phyloP scores from a whole-genome alignment of 2,329 filamentous ascomycete species.

The Thielaviopsis punctulata region DNA sequence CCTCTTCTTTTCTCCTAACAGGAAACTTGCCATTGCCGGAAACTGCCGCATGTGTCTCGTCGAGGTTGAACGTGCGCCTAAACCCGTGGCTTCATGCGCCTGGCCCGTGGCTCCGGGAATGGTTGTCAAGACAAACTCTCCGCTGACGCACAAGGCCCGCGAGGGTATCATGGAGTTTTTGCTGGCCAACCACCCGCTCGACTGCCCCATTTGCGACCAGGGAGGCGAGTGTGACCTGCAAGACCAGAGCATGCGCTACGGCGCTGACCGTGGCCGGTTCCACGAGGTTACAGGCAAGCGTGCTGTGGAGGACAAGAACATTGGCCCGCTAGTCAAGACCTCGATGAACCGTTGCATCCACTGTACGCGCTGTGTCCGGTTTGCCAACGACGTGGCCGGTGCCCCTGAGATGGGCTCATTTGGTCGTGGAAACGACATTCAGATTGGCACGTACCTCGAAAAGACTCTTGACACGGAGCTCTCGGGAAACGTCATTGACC shows the following conservation, averaged over 20 bases:
- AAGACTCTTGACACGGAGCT: conserved; percentile 84
- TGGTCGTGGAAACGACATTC: conserved; percentile 89
- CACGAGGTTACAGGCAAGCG: conserved; percentile 93
- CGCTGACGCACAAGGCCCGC: conserved; percentile 88
- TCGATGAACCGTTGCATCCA: conserved; percentile 99
- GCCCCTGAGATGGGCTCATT: conserved; percentile 88
- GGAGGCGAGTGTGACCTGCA: conserved; percentile 98
- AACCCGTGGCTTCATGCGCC: conserved; percentile 94
- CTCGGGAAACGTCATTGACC: conserved; percentile 93
- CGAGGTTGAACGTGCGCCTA: conserved; percentile 89
- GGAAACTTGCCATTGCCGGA: conserved; percentile 96
- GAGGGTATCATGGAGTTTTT: conserved; percentile 99
- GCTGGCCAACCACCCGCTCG: conserved; percentile 85
- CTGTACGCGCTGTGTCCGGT: conserved; percentile 93
- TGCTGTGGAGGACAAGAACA: conserved; percentile 98
- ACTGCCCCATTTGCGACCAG: conserved; percentile 96
- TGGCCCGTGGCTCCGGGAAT: conserved; percentile 98
- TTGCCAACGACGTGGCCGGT: conserved; percentile 92
- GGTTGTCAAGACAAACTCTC: conserved; percentile 97
- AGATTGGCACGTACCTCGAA: conserved; percentile 97
- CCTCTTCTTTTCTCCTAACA: conserved; percentile 21
- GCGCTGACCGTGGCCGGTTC: conserved; percentile 87
- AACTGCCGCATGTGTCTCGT: conserved; percentile 99
- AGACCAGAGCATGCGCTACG: conserved; percentile 98
- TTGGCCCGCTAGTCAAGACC: conserved; percentile 93